Percentiles rank a stretch among this genome's conserved stretches.
Conservation (phyloP, 305 asterid species). For the Fraxinus greggii region DNA sequence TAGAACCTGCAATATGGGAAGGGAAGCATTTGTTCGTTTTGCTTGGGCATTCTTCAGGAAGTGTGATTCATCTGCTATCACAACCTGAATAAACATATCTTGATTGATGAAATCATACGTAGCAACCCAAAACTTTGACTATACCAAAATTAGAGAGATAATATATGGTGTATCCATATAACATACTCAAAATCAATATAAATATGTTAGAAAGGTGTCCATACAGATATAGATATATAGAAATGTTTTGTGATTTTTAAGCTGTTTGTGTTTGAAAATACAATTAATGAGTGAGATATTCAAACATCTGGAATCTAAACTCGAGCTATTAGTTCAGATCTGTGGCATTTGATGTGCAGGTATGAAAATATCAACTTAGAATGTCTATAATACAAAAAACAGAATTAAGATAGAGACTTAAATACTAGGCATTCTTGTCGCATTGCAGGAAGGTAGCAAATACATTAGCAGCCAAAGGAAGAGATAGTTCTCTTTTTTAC, state of each 20-base stretch:
- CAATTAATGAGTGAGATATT: conserved; percentile 13
- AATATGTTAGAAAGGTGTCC: conserved; percentile 1
- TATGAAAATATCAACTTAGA: conserved; percentile 2
- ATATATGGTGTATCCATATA: neutral
- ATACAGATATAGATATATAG: neutral
- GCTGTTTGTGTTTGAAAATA: neutral
- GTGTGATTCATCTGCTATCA: conserved; percentile 98
- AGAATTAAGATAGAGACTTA: neutral
- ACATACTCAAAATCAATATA: neutral
- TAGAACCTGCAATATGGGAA: conserved; percentile 86
- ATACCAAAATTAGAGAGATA: conserved; percentile 19
- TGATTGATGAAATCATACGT: conserved; percentile 22
- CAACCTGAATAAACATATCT: conserved; percentile 58
- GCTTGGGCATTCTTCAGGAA: conserved; percentile 95
- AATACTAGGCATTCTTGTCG: neutral
- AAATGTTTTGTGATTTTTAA: conserved; percentile 6
- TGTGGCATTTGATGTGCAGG: neutral
- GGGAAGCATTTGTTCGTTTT: conserved; percentile 77
- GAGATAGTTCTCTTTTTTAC: neutral
- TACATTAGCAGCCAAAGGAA: neutral
- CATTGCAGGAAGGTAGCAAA: neutral
- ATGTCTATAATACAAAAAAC: neutral
- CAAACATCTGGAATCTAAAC: conserved; percentile 7
- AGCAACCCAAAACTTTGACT: conserved; percentile 17
- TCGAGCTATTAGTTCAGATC: conserved; percentile 11